phyloP scores from a whole-genome alignment of 2,329 filamentous ascomycete genomes.

The Claviceps digitariae region DNA sequence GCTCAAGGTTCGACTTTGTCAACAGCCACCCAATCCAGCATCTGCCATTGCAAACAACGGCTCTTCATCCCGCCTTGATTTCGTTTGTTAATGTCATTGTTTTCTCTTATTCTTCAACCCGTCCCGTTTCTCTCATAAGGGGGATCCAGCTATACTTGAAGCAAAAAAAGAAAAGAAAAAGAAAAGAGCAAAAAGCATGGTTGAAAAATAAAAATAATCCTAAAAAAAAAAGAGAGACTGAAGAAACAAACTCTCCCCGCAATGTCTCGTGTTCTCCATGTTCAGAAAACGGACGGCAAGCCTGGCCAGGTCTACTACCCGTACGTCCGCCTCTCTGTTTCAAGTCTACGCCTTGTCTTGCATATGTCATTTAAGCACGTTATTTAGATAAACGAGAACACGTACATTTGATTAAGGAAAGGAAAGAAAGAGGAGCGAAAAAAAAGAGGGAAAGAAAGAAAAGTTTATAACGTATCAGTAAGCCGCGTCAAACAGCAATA shows the following conservation, averaged over 20 bases:
- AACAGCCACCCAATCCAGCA: no score
- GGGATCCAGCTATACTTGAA: no score
- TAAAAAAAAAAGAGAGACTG: background rate
- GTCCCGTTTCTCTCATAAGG: no score
- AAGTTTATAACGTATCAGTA: no score
- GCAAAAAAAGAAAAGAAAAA: no score
- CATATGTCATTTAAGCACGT: background rate
- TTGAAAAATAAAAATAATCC: background rate
- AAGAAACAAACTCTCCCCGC: conserved; percentile 1
- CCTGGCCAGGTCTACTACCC: conserved; percentile 82
- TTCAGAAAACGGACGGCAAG: conserved; percentile 60
- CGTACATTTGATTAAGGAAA: no score
- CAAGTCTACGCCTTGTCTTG: background rate
- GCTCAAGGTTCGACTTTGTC: no score
- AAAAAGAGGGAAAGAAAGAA: background rate
- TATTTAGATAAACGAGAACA: no score
- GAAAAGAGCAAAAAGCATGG: no score
- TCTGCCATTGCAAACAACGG: background rate
- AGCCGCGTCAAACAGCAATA: background rate
- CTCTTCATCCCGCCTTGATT: no score
- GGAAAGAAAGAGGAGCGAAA: background rate
- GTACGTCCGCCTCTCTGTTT: conserved; percentile 24
- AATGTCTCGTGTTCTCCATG: conserved; percentile 45
- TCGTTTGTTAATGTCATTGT: no score
- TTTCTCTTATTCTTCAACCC: no score